A percentile compares a stretch with the other conserved stretches of the same genome.
Evolutionary conservation across 139 green algal genomes (phyloP).

Genomic region (Chara braunii): DNA sequence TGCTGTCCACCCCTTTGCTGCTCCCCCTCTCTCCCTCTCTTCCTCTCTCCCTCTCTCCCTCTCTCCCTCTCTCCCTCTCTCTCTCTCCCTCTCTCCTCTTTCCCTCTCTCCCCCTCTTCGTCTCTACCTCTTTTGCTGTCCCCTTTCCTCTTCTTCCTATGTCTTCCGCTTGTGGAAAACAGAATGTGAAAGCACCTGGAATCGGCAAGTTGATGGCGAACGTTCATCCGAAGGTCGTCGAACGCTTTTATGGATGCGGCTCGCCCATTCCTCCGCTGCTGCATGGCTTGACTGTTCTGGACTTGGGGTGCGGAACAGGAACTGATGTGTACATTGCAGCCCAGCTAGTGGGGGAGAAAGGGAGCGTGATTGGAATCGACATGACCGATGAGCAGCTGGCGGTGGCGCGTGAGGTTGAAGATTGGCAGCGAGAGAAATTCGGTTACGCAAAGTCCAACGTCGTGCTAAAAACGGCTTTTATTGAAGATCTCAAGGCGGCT

Average conservation of each 20-base stretch:
- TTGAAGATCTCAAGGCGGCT: constrained; percentile 82
- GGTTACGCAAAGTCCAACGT: constrained; percentile 76
- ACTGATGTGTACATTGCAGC: constrained; percentile 85
- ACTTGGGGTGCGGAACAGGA: constrained; percentile 63
- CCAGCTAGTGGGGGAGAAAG: constrained; percentile 61
- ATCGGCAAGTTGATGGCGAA: constrained; percentile 12
- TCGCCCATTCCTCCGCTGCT: constrained; percentile 66
- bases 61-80: no score
- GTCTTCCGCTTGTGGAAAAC: no score
- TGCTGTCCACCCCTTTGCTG: no score
- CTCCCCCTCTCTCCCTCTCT: no score
- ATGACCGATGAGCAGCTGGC: constrained; percentile 89
- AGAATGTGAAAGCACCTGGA: no score
- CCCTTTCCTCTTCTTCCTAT: no score
- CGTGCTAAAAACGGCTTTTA: constrained; percentile 73
- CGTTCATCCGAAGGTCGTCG: constrained; percentile 48
- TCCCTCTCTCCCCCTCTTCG: no score
- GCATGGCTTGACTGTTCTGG: not conserved
- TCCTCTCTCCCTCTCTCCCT: no score
- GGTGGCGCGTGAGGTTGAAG: constrained; percentile 64
- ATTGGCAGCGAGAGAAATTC: constrained; percentile 56
- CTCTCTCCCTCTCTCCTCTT: no score
- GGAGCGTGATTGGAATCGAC: constrained; percentile 64
- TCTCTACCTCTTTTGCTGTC: no score
- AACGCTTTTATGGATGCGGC: constrained; percentile 89